Conservation (phyloP, 345 rosid genomes). For the Citrus inodora region DNA sequence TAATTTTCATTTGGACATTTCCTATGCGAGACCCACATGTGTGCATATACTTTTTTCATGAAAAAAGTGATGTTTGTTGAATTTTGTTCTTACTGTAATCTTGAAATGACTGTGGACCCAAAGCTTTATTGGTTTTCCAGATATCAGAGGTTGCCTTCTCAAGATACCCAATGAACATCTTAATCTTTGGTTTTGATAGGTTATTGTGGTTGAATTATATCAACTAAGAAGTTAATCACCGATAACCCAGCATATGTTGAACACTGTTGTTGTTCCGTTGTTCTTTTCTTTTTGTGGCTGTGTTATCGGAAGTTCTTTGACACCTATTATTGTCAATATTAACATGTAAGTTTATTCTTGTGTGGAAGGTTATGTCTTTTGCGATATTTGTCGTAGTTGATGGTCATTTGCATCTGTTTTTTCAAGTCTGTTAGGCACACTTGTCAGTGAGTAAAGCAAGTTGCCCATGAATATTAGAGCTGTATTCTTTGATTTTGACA, state of each 20-base stretch:
- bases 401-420: not conserved
- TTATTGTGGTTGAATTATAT: not conserved
- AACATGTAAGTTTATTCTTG: not conserved
- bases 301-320: not conserved
- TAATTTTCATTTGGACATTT: slow-evolving; percentile 15
- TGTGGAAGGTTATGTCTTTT: not conserved
- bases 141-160: slow-evolving; percentile 7
- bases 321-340: not conserved
- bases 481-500: not conserved
- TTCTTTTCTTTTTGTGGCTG: not conserved
- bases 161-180: not conserved
- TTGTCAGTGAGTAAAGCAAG: not conserved
- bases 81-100: not conserved
- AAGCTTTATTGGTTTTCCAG: not conserved
- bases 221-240: not conserved
- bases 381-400: not conserved
- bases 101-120: slow-evolving; percentile 1
- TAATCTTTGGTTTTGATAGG: not conserved
- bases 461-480: not conserved
- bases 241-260: not conserved
- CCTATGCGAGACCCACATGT: slow-evolving; percentile 18
- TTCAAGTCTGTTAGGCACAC: not conserved
- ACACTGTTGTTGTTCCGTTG: not conserved
- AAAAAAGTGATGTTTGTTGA: slow-evolving; percentile 16
- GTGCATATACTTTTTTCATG: slow-evolving; percentile 4